Evolutionary conservation across 495 filamentous ascomycete species (phyloP).

Genomic region (Filosporella fistucella): DNA sequence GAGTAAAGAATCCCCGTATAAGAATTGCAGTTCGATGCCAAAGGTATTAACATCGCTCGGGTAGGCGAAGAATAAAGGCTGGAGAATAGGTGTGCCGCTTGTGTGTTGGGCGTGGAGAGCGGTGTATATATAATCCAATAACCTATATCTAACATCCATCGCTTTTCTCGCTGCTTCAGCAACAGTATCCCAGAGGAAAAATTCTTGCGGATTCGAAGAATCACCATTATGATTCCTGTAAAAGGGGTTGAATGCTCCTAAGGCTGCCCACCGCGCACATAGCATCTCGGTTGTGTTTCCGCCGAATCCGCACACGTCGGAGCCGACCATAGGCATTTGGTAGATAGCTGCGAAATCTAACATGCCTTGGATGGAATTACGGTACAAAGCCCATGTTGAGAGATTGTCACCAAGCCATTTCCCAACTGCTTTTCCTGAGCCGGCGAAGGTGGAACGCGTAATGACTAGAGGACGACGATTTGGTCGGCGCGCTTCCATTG

Average conservation of each 20-base stretch:
- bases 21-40: conserved; percentile 83
- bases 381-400: conserved; percentile 61
- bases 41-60: conserved; percentile 78
- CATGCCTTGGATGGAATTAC: conserved; percentile 60
- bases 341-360: conserved; percentile 74
- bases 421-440: conserved; percentile 71
- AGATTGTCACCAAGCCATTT: conserved; percentile 87
- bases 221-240: conserved; percentile 71
- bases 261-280: conserved; percentile 62
- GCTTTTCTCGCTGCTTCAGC: conserved; percentile 60
- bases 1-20: conserved; percentile 74
- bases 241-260: conserved; percentile 50
- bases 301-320: conserved; percentile 75
- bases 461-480: conserved; percentile 67
- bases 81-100: conserved; percentile 77
- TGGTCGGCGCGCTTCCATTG: conserved; percentile 67
- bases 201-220: conserved; percentile 60
- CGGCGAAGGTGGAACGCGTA: conserved; percentile 77
- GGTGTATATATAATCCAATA: conserved; percentile 95
- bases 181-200: conserved; percentile 67
- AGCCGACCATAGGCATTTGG: conserved; percentile 80
- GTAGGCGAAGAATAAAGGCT: conserved; percentile 74
- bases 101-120: conserved; percentile 81
- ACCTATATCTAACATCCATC: conserved; percentile 74
- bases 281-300: conserved; percentile 68